Evolutionary conservation across 1,284 basidiomycete species (phyloP), one percentile per base, ranked within the genome.

Genomic region (Paramarasmius palmivorus): DNA sequence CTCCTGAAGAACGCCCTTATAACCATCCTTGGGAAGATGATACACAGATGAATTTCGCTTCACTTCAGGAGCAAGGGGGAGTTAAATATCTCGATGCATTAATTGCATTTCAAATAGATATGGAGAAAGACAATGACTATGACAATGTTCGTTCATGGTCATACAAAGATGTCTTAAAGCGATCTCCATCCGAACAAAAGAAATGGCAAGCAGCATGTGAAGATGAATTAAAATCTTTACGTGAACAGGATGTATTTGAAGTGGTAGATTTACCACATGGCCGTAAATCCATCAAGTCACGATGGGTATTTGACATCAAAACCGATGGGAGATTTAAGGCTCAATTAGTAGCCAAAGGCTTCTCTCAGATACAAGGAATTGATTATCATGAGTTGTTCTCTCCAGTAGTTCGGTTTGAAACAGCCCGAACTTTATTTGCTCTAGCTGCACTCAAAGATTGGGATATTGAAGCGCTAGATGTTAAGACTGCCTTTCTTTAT

Each of bases 401-500:
- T 40, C 17, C 39, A 15, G 39, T 40, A 14, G 39, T 40, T 10
- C 9, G 17, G 39, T 40, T 14, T 40, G 17, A 40, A 10, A 40
- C 39, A 15, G 39, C 19, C 12, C 9, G 5, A 40, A 10, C 19
- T 0, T 52, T 79, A 15, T 56, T 72, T 12, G 64, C 69, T 0
- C 49, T 72, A 4, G 65, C 68, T 12, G 66, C 65, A 0, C 44
- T 61, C 1, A 32, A 68, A 22, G 59, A 68, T 36, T 68, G 65
- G 57, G 54, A 68, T 17, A 55, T 76, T 12, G 55, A 67, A 20
- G 66, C 64, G 15, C 52, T 74, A 7, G 73, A 79, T 57, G 64
- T 76, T 3, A 64, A 66, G 40, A 65, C 63, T 1, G 72, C 73
- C 1, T 77, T 70, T 55, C 63, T 74, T 0, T 68, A 75, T 63